phyloP scores from a whole-genome alignment of 305 asterid genomes.

The Galium porrigens region DNA sequence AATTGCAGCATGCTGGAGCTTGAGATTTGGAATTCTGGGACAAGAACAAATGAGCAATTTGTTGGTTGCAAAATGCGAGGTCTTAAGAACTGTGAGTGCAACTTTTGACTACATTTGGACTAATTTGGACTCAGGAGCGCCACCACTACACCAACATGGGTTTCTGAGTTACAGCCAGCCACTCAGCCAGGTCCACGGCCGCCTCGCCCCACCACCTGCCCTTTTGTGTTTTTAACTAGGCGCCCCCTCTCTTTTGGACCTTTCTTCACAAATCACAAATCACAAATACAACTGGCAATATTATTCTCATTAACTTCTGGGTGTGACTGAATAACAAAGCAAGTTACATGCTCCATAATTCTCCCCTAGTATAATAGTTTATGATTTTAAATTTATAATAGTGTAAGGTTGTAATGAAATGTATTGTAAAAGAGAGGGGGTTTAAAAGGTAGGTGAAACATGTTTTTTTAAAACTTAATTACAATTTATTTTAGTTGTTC shows the following conservation, averaged over 20 bases:
- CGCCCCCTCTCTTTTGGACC: neutral
- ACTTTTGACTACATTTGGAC: slow-evolving; percentile 8
- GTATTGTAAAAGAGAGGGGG: too few species aligned
- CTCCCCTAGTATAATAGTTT: too few species aligned
- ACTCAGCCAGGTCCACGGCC: neutral
- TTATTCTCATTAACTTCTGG: neutral
- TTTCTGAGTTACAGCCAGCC: neutral
- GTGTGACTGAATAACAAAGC: too few species aligned
- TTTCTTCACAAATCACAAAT: neutral
- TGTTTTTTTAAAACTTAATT: too few species aligned
- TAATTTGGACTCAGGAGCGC: neutral
- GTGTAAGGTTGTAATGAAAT: too few species aligned
- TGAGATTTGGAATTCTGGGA: neutral
- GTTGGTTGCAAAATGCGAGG: neutral
- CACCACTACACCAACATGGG: slow-evolving; percentile 1
- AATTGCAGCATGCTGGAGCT: neutral
- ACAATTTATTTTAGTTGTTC: too few species aligned
- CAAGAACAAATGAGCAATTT: neutral
- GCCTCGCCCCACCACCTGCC: neutral
- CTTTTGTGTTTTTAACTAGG: neutral
- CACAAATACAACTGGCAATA: neutral
- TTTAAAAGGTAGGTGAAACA: too few species aligned
- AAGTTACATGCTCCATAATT: too few species aligned
- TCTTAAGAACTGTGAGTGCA: neutral
- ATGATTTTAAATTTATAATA: too few species aligned